These are phyloP conservation scores for Niebla homalea DNA, from an alignment of 495 filamentous ascomycete genomes.

Conservation along the genomic window DNA sequence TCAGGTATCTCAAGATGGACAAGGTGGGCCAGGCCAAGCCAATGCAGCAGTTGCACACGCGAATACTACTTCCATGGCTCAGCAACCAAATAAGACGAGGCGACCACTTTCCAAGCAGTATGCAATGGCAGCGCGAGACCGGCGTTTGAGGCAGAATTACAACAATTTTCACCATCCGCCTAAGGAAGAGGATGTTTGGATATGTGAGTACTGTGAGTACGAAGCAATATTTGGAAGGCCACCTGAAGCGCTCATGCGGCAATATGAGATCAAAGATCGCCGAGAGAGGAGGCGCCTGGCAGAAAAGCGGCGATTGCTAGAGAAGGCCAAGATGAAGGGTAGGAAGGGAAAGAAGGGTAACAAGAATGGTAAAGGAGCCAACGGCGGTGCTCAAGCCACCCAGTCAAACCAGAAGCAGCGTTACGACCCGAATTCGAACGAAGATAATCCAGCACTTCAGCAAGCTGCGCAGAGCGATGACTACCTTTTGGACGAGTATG, in stretches of 20 bases:
- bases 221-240: conserved; percentile 73
- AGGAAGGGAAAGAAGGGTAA: conserved; percentile 66
- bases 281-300: conserved; percentile 67
- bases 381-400: conserved; percentile 12
- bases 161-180: conserved; percentile 66
- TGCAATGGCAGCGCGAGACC: conserved; percentile 49
- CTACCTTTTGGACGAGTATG: conserved; percentile 40
- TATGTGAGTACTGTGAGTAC: conserved; percentile 89
- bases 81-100: conserved; percentile 42
- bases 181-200: conserved; percentile 68
- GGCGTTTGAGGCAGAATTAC: conserved; percentile 56
- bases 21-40: conserved; percentile 29
- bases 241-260: conserved; percentile 71
- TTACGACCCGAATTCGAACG: conserved; percentile 31
- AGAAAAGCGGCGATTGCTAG: conserved; percentile 71
- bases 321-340: conserved; percentile 92
- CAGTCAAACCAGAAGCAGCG: conserved; percentile 29
- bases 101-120: conserved; percentile 46
- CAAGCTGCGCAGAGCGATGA: conserved; percentile 40
- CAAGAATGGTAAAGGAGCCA: conserved; percentile 44
- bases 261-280: conserved; percentile 90
- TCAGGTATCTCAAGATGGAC: conserved; percentile 51
- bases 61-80: conserved; percentile 21
- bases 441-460: conserved; percentile 30
- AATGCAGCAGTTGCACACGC: conserved; percentile 19